These are phyloP conservation scores for Acidomyces sp. DNA, from an alignment of 495 filamentous ascomycete species.

Conservation along the genomic window DNA sequence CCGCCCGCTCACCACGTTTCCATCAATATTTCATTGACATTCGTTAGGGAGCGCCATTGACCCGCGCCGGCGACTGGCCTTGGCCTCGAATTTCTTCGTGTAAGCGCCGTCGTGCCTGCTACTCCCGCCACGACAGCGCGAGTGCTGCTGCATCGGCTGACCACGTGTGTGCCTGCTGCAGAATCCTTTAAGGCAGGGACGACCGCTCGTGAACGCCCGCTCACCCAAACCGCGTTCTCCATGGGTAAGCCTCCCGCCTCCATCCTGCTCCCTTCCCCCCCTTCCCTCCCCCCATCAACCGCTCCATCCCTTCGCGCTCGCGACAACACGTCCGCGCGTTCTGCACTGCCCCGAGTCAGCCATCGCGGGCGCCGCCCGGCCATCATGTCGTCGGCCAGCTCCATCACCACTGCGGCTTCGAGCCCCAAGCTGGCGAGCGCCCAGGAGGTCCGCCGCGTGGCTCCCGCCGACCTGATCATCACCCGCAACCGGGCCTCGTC, in stretches of 20 bases:
- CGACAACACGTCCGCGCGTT: background rate
- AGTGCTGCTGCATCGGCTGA: background rate
- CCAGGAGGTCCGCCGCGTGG: conserved; percentile 1
- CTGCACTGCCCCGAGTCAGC: too few species aligned
- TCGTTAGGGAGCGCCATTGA: too few species aligned
- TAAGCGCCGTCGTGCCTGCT: background rate
- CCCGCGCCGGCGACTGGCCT: too few species aligned
- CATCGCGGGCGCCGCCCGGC: background rate
- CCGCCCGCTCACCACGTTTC: too few species aligned
- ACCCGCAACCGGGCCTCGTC: background rate
- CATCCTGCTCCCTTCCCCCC: conserved; percentile 4
- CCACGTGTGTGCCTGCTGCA: background rate
- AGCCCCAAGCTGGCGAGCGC: background rate
- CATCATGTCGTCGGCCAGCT: background rate
- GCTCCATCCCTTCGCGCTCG: conserved; percentile 1
- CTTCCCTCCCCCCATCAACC: conserved; percentile 1
- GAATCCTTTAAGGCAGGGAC: too few species aligned
- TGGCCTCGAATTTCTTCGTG: too few species aligned
- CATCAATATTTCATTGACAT: too few species aligned
- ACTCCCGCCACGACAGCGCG: background rate
- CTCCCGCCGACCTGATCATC: conserved; percentile 4
- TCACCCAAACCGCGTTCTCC: conserved; percentile 15
- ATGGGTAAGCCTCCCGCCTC: conserved; percentile 27
- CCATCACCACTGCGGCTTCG: background rate
- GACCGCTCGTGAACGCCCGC: too few species aligned